phyloP scores from a whole-genome alignment of 805 yeast species.

The Barnettozyma californica region DNA sequence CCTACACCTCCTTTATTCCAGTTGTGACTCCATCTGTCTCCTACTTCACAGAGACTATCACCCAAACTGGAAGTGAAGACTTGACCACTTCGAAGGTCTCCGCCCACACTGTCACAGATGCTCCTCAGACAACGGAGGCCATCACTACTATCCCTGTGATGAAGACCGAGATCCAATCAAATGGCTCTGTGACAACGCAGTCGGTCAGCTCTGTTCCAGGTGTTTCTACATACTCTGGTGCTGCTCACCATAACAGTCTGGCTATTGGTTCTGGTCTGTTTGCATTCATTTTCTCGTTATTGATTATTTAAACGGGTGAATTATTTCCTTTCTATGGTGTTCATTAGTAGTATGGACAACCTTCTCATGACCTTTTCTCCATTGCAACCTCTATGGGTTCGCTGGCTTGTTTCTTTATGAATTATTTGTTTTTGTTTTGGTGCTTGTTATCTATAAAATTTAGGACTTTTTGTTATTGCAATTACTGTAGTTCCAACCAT shows the following conservation, averaged over 20 bases:
- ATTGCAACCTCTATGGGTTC: background rate
- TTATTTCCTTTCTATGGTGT: background rate
- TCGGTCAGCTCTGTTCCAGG: conserved; percentile 3
- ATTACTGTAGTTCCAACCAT: too few species aligned
- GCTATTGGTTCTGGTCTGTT: conserved; percentile 4
- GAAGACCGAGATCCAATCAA: background rate
- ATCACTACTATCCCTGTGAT: background rate
- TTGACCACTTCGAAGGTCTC: background rate
- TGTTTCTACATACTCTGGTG: conserved; percentile 4
- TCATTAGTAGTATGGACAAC: background rate
- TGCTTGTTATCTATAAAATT: background rate
- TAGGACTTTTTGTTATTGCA: background rate
- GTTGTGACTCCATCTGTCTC: background rate
- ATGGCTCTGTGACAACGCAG: background rate
- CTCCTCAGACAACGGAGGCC: background rate
- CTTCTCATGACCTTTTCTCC: background rate
- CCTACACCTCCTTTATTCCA: background rate
- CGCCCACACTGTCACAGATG: background rate
- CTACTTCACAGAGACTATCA: background rate
- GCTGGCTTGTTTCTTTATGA: background rate
- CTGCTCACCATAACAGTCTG: background rate
- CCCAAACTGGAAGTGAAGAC: background rate
- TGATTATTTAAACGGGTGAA: background rate
- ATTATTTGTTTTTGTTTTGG: too few species aligned
- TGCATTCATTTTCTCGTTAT: conserved; percentile 4